Percentiles rank a stretch among this genome's conserved stretches.
Evolutionary conservation across 306 rosid genomes (phyloP).

Genomic region (Geum urbanum): DNA sequence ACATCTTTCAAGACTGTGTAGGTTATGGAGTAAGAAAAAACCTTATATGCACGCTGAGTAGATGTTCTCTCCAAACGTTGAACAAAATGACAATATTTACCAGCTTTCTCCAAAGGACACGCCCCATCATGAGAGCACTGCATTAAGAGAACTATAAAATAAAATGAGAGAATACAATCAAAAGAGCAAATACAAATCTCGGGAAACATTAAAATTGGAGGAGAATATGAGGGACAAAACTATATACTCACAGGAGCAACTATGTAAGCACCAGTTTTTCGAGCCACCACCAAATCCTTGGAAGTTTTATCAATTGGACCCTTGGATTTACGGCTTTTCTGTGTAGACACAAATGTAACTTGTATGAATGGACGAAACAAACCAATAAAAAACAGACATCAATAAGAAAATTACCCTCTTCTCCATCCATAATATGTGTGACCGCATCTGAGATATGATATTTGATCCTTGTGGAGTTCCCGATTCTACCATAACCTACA

Average conservation of each 20-base stretch:
- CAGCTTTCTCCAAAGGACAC: constrained; percentile 78
- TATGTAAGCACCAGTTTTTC: constrained; percentile 58
- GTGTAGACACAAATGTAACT: constrained; percentile 19
- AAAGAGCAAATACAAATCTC: background rate
- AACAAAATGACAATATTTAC: constrained; percentile 88
- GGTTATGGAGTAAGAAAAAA: constrained; percentile 27
- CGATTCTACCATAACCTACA: constrained; percentile 85
- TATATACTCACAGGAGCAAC: constrained; percentile 85
- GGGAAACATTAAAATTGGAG: constrained; percentile 7
- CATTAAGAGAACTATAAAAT: constrained; percentile 28
- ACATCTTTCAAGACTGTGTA: constrained; percentile 20
- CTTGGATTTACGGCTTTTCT: constrained; percentile 65
- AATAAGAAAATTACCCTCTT: constrained; percentile 47
- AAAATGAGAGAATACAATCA: constrained; percentile 4
- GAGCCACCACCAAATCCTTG: constrained; percentile 58
- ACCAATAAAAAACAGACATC: constrained; percentile 3
- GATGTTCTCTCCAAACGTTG: constrained; percentile 95
- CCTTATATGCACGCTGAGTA: constrained; percentile 83
- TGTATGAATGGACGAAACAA: background rate
- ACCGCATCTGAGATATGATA: constrained; percentile 92
- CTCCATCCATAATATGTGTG: constrained; percentile 94
- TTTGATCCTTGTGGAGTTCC: constrained; percentile 88
- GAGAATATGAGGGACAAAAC: constrained; percentile 10
- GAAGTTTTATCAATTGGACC: constrained; percentile 37
- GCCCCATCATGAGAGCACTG: constrained; percentile 95